Base-by-base conservation (phyloP, 306 rosid genomes). In the Arachis hypogaea region DNA sequence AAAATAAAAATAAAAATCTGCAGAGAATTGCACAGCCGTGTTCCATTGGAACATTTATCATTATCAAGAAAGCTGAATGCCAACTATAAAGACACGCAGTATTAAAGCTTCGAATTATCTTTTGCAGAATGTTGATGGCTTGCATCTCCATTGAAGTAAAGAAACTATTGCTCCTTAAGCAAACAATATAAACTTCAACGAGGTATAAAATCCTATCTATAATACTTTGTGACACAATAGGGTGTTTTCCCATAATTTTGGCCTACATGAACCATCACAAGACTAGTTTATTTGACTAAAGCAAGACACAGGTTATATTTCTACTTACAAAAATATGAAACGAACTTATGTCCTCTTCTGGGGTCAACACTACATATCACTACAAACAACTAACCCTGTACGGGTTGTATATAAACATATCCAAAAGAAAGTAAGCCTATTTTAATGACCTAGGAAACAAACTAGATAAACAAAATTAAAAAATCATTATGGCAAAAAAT, bases 121-220 rank as follows among this genome's bases (percentile, higher is more conserved):
- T 69, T 18, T 16, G 0, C 63, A 33, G 40, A 50, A 50, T 49
- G 63, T 51, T 59, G 55, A 10, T 60, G 55, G 30, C 29, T 38
- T 56, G 18, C 66, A 14, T 54, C 36, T 76, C 54, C 5, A 42
- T 30, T 30, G 64, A 77, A 51, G 64, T 57, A 69, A 63, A 67
- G 36, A 33, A 42, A 69, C 18, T 4, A 14, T 69, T 14, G 14
- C 56, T 54, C 72, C 22, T 45, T 63, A 63, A 45, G 61, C 67
- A 63, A 62, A 59, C 36, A 63, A 46, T 16, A 63, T 43, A 57
- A 71, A 72, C 38, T 55, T 46, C 11, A 65, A 46, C 8, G 42
- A 50, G 72, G 43, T 49, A 65, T 42, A 66, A 63, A 71, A 64
- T 55, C 38, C 57, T 46, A 47, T 40, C 44, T 45, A 12, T 47